A percentile compares a stretch with the other conserved stretches of the same genome.
These are phyloP conservation scores for Odontarrhena argentea DNA, from an alignment of 345 rosid genomes.

Conservation along the genomic window DNA sequence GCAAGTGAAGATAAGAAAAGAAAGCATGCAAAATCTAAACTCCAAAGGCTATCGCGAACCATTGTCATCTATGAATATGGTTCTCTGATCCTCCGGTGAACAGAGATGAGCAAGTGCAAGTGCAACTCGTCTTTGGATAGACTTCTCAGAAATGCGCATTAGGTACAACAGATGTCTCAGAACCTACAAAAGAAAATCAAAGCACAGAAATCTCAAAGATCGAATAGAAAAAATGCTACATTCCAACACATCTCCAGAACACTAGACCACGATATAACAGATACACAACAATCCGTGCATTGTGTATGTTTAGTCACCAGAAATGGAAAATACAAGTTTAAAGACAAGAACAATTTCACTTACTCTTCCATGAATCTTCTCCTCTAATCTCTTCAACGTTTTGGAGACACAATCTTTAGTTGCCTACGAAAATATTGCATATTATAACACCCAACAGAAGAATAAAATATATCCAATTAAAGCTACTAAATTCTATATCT, in stretches of 20 bases:
- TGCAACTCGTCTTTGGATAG: constrained; percentile 83
- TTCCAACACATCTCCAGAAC: constrained; percentile 3
- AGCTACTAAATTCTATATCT: constrained; percentile 13
- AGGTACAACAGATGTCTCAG: constrained; percentile 81
- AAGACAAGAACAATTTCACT: constrained; percentile 38
- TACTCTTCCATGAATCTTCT: constrained; percentile 95
- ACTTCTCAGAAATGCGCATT: constrained; percentile 84
- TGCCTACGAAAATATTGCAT: constrained; percentile 57
- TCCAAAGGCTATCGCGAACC: constrained; percentile 51
- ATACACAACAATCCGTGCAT: constrained; percentile 19
- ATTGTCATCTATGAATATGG: constrained; percentile 77
- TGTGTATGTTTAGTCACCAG: constrained; percentile 12
- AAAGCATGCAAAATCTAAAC: constrained; percentile 12
- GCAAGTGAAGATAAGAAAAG: constrained; percentile 2
- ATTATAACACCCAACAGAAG: constrained; percentile 3
- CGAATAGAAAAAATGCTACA: constrained; percentile 14
- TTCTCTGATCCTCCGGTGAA: constrained; percentile 81
- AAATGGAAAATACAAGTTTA: constrained; percentile 5
- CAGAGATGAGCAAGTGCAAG: constrained; percentile 97
- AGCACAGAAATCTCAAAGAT: constrained; percentile 23
- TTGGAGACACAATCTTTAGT: constrained; percentile 98
- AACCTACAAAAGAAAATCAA: constrained; percentile 56
- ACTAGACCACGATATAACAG: constrained; percentile 20
- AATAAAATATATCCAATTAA: constrained; percentile 6
- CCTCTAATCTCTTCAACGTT: constrained; percentile 95